Evolutionary conservation across 2,329 filamentous ascomycete species (phyloP).

Genomic region (Xylariales sp.): DNA sequence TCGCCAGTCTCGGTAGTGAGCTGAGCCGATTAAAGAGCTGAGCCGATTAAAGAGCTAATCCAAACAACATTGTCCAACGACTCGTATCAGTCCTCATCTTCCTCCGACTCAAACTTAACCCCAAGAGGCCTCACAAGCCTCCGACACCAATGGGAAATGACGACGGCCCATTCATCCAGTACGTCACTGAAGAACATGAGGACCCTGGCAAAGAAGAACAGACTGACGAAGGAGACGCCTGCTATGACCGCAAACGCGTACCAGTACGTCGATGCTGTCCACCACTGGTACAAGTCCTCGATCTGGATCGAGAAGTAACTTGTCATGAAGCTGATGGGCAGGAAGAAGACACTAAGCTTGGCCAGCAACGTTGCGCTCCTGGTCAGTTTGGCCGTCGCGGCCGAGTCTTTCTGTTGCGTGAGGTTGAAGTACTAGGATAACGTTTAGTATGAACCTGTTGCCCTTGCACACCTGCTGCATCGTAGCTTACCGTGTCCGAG

Average conservation of each 20-base stretch:
- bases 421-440: conserved; percentile 66
- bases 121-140: too few relatives aligned
- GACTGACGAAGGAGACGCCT: conserved; percentile 49
- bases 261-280: conserved; percentile 63
- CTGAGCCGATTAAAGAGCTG: too few relatives aligned
- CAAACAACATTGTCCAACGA: background rate
- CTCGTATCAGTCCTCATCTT: background rate
- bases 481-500: conserved; percentile 54
- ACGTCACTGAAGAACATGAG: conserved; percentile 42
- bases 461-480: background rate
- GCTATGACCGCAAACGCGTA: conserved; percentile 60
- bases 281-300: conserved; percentile 48
- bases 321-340: conserved; percentile 71
- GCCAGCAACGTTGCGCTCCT: conserved; percentile 67
- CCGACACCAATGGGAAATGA: conserved; percentile 16
- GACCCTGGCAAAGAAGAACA: conserved; percentile 49
- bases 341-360: conserved; percentile 70
- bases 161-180: conserved; percentile 32
- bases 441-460: conserved; percentile 12
- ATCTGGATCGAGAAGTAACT: conserved; percentile 69
- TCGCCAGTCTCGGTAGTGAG: too few relatives aligned
- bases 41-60: too few relatives aligned
- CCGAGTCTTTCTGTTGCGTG: conserved; percentile 70
- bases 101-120: too few relatives aligned
- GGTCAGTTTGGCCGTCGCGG: conserved; percentile 66